A percentile compares a stretch with the other conserved stretches of the same genome.
phyloP scores from a whole-genome alignment of 345 rosid species.

The Turritis glabra region DNA sequence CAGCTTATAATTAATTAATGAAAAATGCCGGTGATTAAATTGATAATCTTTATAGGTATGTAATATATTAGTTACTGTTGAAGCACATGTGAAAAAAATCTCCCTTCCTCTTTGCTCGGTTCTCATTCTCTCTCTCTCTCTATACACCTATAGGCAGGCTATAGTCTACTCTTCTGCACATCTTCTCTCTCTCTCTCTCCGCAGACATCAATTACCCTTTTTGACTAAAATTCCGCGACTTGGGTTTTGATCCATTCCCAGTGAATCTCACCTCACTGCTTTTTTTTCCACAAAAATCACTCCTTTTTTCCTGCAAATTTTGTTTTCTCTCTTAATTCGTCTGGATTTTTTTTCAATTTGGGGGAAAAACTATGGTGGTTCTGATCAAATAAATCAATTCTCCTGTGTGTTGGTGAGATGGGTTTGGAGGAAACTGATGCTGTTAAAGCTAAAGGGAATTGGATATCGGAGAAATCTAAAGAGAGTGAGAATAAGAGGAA shows the following conservation, averaged over 20 bases:
- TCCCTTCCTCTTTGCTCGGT: constrained; percentile 5
- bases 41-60: background rate
- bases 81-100: constrained; percentile 34
- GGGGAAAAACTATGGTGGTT: background rate
- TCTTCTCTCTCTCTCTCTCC: constrained; percentile 19
- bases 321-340: background rate
- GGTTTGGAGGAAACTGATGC: constrained; percentile 20
- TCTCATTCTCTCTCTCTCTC: constrained; percentile 20
- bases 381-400: background rate
- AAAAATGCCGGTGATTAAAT: constrained; percentile 5
- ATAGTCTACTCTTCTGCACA: constrained; percentile 9
- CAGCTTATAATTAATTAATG: background rate
- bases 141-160: too few relatives aligned
- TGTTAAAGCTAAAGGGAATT: constrained; percentile 16
- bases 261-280: constrained; percentile 29
- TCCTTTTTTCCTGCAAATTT: background rate
- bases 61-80: constrained; percentile 15
- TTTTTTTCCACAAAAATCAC: constrained; percentile 22
- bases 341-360: background rate
- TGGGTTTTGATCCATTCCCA: constrained; percentile 35
- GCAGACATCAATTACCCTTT: constrained; percentile 38
- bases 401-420: constrained; percentile 30
- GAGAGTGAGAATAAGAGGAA: constrained; percentile 53
- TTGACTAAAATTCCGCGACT: constrained; percentile 42
- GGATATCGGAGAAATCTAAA: constrained; percentile 24